These are phyloP conservation scores for Ustilago trichophora DNA, from an alignment of 1,284 basidiomycete genomes.

Conservation along the genomic window DNA sequence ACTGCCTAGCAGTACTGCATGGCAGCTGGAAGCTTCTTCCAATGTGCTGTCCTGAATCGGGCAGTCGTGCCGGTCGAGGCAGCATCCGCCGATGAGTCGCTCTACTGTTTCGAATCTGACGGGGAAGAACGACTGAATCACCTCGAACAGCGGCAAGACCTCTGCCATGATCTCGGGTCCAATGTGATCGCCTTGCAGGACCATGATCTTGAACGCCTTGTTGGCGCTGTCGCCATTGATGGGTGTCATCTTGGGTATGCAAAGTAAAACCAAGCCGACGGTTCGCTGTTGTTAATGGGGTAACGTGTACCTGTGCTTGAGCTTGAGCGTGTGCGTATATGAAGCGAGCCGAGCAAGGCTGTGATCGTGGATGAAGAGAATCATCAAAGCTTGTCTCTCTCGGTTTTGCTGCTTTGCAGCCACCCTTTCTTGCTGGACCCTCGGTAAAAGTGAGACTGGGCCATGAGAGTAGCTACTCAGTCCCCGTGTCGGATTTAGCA, in stretches of 20 bases:
- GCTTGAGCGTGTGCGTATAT: too few species aligned
- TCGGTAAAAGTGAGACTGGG: too few species aligned
- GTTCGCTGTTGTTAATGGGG: too few species aligned
- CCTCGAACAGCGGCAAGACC: slow-evolving; percentile 83
- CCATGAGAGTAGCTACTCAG: too few species aligned
- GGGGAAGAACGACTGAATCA: slow-evolving; percentile 74
- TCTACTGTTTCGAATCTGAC: slow-evolving; percentile 72
- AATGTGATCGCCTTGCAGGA: slow-evolving; percentile 94
- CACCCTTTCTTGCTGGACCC: too few species aligned
- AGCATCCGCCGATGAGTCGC: slow-evolving; percentile 24
- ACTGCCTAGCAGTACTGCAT: slow-evolving; percentile 73
- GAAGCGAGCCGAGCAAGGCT: too few species aligned
- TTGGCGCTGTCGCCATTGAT: not conserved
- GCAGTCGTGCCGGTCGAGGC: slow-evolving; percentile 37
- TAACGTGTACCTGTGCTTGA: too few species aligned
- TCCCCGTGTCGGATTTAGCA: too few species aligned
- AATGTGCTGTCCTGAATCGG: slow-evolving; percentile 72
- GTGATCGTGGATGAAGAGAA: too few species aligned
- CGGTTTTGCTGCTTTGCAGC: too few species aligned
- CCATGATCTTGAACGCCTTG: slow-evolving; percentile 74
- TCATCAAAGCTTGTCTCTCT: too few species aligned
- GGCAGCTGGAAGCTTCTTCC: slow-evolving; percentile 77
- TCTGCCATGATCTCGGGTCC: slow-evolving; percentile 91
- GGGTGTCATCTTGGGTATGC: slow-evolving; percentile 14
- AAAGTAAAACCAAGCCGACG: too few species aligned